Evolutionary conservation across 192 early-diverging fungal species (phyloP), one percentile per base, ranked within the genome.

Genomic region (Coemansia sp.): DNA sequence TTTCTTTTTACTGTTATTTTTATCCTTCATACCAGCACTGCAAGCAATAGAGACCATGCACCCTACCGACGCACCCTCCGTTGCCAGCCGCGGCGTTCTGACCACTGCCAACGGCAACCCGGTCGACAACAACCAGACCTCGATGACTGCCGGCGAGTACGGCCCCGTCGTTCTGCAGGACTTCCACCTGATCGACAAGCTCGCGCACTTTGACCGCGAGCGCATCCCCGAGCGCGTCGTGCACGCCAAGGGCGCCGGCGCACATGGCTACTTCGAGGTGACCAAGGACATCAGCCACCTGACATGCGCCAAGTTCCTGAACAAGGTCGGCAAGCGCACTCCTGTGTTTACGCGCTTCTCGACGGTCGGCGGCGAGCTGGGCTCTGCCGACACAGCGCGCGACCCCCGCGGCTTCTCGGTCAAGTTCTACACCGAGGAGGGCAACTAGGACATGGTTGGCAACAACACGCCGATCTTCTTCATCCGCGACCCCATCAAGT

Each of bases 401-500:
- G 92, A 93, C 62, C 89, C 89, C 20, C 88, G 92, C 58, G 92
- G 90, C 7, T 92, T 93, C 45, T 84, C 90, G 20, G 68, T 90
- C 72, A 91, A 91, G 83, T 90, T 91, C 81, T 93, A 91, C 78
- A 93, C 91, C 24, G 90, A 91, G 67, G 91, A 93, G 69, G 86
- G 87, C 64, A 92, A 88, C 81, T 93, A 86, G 87, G 89, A 93
- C 69, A 86, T 91, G 84, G 91, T 93, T 25, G 89, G 89, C 62
- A 90, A 91, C 83, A 91, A 91, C 84, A 91, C 85, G 34, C 91
- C 91, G 13, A 83, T 90, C 55, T 93, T 93, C 81, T 91, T 90
- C 68, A 85, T 93, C 67, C 87, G 88, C 47, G 90, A 91, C 71
- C 85, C 88, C 14, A 61, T 86, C 66, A 89, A 90, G 79, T 92